Percentiles rank a stretch among this genome's conserved stretches.
Conservation (phyloP, 768 basidiomycete genomes). For the Suillus americanus region DNA sequence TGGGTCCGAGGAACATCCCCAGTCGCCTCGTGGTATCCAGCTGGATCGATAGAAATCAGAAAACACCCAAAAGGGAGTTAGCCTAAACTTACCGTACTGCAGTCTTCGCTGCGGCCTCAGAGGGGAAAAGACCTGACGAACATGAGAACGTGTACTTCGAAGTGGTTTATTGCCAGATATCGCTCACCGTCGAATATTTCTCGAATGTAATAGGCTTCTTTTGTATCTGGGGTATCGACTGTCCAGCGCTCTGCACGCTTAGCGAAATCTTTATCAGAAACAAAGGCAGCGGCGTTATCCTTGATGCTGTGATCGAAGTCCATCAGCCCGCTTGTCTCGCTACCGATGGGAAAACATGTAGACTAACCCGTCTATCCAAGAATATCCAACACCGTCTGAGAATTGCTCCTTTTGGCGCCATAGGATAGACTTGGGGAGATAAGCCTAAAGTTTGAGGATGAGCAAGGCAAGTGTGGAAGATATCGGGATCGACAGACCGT, state of each 20-base stretch:
- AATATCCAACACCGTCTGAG: constrained; percentile 97
- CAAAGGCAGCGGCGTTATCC: constrained; percentile 68
- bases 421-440: constrained; percentile 90
- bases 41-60: constrained; percentile 36
- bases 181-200: constrained; percentile 81
- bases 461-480: background rate
- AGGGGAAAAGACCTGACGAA: constrained; percentile 72
- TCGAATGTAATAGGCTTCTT: constrained; percentile 93
- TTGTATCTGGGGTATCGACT: constrained; percentile 85
- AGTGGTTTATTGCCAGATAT: constrained; percentile 8
- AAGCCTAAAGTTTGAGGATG: constrained; percentile 53
- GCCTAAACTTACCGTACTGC: constrained; percentile 72
- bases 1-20: constrained; percentile 94
- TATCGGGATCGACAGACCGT: constrained; percentile 44
- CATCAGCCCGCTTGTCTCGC: constrained; percentile 2
- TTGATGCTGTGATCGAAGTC: constrained; percentile 64
- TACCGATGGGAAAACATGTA: background rate
- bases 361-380: constrained; percentile 93
- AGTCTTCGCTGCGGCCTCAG: constrained; percentile 81
- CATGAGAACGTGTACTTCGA: background rate
- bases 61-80: constrained; percentile 10
- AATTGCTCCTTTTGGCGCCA: constrained; percentile 99
- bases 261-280: constrained; percentile 83
- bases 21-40: constrained; percentile 94
- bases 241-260: constrained; percentile 75